Evolutionary conservation across 345 rosid species (phyloP).

Genomic region (Firmiana major): DNA sequence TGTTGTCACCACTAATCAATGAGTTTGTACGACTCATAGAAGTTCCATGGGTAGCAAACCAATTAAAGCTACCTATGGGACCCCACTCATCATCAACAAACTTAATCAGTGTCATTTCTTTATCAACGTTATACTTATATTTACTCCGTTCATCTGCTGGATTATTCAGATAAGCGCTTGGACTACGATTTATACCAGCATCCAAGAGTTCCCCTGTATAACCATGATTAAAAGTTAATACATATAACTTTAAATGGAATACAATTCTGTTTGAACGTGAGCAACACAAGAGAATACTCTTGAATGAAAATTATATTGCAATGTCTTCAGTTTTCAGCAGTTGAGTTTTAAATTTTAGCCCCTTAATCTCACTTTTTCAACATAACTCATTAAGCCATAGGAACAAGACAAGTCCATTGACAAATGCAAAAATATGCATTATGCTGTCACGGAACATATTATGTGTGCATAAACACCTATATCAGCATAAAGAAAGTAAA

Average conservation of each 20-base stretch:
- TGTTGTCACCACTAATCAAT: slow-evolving; percentile 70
- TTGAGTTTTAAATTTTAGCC: neutral
- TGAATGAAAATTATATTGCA: neutral
- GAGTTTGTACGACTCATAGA: slow-evolving; percentile 68
- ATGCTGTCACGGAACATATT: neutral
- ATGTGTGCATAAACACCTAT: neutral
- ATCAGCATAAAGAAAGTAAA: neutral
- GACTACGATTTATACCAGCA: slow-evolving; percentile 73
- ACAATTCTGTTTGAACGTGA: neutral
- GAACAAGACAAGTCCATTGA: neutral
- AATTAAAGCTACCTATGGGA: slow-evolving; percentile 61
- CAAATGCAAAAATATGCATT: neutral
- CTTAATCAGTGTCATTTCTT: slow-evolving; percentile 66
- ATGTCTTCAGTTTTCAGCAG: neutral
- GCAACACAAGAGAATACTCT: neutral
- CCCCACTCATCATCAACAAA: slow-evolving; percentile 61
- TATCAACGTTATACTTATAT: slow-evolving; percentile 59
- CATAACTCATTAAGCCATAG: neutral
- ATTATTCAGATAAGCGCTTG: slow-evolving; percentile 63
- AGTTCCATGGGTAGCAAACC: slow-evolving; percentile 82
- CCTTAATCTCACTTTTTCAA: neutral
- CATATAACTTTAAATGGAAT: neutral
- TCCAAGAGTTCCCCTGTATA: slow-evolving; percentile 55
- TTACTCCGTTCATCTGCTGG: slow-evolving; percentile 48
- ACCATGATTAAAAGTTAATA: neutral